A percentile compares a stretch with the other conserved stretches of the same genome.
Conservation (phyloP, 768 basidiomycete species). For the Russula lepida region DNA sequence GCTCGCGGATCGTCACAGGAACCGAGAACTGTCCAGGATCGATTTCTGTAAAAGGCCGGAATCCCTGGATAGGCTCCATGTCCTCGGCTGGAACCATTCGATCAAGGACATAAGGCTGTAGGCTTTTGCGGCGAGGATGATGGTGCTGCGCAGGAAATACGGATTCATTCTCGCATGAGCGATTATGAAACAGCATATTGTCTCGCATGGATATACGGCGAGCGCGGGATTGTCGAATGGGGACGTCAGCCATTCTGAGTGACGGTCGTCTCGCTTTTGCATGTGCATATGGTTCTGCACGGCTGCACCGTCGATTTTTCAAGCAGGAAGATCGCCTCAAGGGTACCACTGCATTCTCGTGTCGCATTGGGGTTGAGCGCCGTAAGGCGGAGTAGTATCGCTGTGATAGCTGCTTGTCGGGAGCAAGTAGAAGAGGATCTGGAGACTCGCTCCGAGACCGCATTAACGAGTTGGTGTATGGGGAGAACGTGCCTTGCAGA, state of each 20-base stretch:
- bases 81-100: slow-evolving; percentile 15
- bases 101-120: slow-evolving; percentile 1
- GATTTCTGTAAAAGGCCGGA: slow-evolving; percentile 14
- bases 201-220: slow-evolving; percentile 4
- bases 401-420: not conserved
- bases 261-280: not conserved
- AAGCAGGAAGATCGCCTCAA: slow-evolving; percentile 1
- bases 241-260: not conserved
- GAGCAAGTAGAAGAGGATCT: slow-evolving; percentile 3
- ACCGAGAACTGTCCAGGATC: not conserved
- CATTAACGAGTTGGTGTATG: not conserved
- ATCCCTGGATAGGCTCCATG: slow-evolving; percentile 12
- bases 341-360: not conserved
- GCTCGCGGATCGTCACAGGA: slow-evolving; percentile 7
- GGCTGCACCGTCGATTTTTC: not conserved
- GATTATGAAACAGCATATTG: not conserved
- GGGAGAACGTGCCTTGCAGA: not conserved
- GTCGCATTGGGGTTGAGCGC: not conserved
- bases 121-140: not conserved
- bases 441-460: not conserved
- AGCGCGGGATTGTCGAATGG: not conserved
- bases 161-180: not conserved
- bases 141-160: not conserved
- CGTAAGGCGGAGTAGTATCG: not conserved
- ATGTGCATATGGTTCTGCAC: not conserved